Evolutionary conservation across 257 asterid genomes (phyloP), one percentile per base, ranked within the genome.

Genomic region (Primulina huaijiensis): DNA sequence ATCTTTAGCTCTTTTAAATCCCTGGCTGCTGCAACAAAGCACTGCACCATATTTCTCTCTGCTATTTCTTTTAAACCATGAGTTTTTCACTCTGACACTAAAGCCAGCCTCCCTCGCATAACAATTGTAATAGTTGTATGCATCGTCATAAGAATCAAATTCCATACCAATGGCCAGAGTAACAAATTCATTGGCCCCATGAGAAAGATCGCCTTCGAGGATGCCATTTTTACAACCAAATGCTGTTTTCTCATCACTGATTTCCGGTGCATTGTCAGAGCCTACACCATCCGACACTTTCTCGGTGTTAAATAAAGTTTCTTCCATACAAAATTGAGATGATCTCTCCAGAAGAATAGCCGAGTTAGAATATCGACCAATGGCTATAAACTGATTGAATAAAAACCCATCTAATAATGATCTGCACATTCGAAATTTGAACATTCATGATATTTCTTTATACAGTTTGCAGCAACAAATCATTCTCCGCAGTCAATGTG

Each of bases 31-130:
- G 84, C 96, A 91, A 72, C 97, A 90, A 57, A 91, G 88, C 37
- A 91, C 96, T 0, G 97, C 97, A 29, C 96, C 97, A 6, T 90
- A 87, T 72, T 89, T 91, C 82, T 89, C 97, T 83, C 83, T 83
- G 84, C 92, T 89, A 74, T 85, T 91, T 35, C 96, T 87, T 78
- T 87, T 87, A 68, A 90, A 85, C 96, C 96, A 91, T 2, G 97
- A 91, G 56, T 88, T 87, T 79, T 91, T 89, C 69, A 89, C 96
- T 72, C 97, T 86, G 73, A 89, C 89, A 11, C 82, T 88, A 59
- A 89, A 91, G 53, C 97, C 97, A 23, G 81, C 77, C 77, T 89
- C 95, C 40, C 72, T 78, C 31, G 92, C 93, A 65, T 84, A 89
- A 65, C 95, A 87, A 50, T 75, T 91, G 68, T 89, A 91, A 73